These are phyloP conservation scores for Nakazawaea peltata DNA, from an alignment of 805 yeast genomes.

Conservation along the genomic window DNA sequence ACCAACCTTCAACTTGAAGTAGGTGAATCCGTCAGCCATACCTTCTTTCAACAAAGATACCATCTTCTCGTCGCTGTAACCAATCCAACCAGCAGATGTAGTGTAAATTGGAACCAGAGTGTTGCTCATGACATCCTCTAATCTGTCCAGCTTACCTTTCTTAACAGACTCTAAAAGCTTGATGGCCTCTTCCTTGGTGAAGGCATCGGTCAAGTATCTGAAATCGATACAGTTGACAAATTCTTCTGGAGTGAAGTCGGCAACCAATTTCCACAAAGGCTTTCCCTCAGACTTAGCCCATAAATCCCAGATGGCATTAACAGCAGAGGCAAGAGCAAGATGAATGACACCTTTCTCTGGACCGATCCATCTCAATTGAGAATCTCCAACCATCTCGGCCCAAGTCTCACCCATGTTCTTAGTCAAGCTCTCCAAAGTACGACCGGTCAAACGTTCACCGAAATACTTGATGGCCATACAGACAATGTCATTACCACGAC, in stretches of 20 bases:
- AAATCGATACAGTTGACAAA: slow-evolving; percentile 31
- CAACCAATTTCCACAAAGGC: slow-evolving; percentile 33
- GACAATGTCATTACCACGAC: slow-evolving; percentile 29
- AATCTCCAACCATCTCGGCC: slow-evolving; percentile 30
- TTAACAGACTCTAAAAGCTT: slow-evolving; percentile 21
- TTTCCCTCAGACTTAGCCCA: slow-evolving; percentile 30
- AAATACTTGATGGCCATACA: slow-evolving; percentile 26
- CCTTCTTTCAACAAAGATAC: slow-evolving; percentile 23
- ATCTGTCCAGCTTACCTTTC: slow-evolving; percentile 23
- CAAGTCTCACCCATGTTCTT: slow-evolving; percentile 32
- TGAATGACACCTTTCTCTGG: slow-evolving; percentile 37
- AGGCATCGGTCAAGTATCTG: slow-evolving; percentile 32
- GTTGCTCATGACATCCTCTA: slow-evolving; percentile 23
- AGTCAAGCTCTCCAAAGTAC: slow-evolving; percentile 22
- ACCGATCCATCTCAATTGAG: slow-evolving; percentile 35
- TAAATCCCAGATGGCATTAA: slow-evolving; percentile 34
- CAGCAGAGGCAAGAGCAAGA: slow-evolving; percentile 31
- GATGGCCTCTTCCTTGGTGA: slow-evolving; percentile 34
- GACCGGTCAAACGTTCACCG: slow-evolving; percentile 28
- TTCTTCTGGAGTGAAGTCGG: slow-evolving; percentile 34
- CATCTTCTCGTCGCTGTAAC: slow-evolving; percentile 33
- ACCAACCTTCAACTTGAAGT: slow-evolving; percentile 35
- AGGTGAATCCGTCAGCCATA: slow-evolving; percentile 27
- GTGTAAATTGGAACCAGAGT: slow-evolving; percentile 35
- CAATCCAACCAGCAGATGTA: slow-evolving; percentile 38